These are phyloP conservation scores for Coelastrella sp. DNA, from an alignment of 139 green algal species.

Conservation along the genomic window DNA sequence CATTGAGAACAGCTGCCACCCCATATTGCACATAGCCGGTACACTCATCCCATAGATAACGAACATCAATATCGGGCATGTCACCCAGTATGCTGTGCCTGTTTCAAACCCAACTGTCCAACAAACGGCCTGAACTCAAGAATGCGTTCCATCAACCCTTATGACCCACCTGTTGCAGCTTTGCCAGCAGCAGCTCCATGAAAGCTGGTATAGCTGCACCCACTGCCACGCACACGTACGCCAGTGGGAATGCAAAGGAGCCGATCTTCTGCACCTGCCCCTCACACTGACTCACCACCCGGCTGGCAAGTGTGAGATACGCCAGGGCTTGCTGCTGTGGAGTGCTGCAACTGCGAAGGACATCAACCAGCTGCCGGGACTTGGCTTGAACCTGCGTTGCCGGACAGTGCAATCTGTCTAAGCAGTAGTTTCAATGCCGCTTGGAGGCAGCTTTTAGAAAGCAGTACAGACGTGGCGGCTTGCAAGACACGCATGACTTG, in stretches of 20 bases:
- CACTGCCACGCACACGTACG: conserved; percentile 26
- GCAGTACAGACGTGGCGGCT: neutral
- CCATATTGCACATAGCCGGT: too few species aligned
- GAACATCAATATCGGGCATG: too few species aligned
- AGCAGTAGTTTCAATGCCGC: too few species aligned
- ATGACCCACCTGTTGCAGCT: conserved; percentile 32
- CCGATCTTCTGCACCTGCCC: conserved; percentile 64
- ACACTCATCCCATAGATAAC: too few species aligned
- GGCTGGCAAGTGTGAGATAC: conserved; percentile 15
- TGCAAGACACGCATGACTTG: too few species aligned
- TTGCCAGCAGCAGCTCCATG: conserved; percentile 45
- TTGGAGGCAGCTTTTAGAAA: neutral
- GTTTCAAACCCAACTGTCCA: neutral
- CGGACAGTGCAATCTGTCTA: too few species aligned
- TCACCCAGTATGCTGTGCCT: neutral
- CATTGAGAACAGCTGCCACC: too few species aligned
- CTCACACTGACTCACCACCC: conserved; percentile 70
- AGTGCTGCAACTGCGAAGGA: neutral
- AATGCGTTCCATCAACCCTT: neutral
- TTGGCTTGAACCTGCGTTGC: conserved; percentile 39
- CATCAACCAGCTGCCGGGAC: conserved; percentile 1
- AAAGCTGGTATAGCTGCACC: conserved; percentile 1
- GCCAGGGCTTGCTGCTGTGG: conserved; percentile 12
- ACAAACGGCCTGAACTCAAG: neutral
- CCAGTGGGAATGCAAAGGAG: conserved; percentile 49